These are phyloP conservation scores for Geoglossum cookeanum DNA, from an alignment of 2,329 filamentous ascomycete species.

Conservation along the genomic window DNA sequence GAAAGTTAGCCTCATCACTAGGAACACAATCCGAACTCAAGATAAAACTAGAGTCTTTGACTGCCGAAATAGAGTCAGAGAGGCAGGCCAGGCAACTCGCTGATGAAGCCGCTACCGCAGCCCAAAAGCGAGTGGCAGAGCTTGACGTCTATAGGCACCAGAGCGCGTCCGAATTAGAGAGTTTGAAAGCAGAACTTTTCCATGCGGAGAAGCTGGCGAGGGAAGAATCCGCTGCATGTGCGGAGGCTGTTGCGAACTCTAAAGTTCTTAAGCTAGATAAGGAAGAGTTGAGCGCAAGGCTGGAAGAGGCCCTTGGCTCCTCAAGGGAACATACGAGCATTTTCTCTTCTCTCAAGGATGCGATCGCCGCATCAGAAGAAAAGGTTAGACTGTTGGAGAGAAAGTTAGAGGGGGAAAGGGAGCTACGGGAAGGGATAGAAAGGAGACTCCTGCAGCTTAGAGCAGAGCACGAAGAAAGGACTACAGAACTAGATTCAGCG, in stretches of 20 bases:
- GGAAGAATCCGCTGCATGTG: slow-evolving; percentile 58
- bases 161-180: slow-evolving; percentile 68
- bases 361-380: slow-evolving; percentile 59
- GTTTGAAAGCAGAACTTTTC: slow-evolving; percentile 69
- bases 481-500: slow-evolving; percentile 54
- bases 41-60: slow-evolving; percentile 49
- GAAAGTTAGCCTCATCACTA: slow-evolving; percentile 65
- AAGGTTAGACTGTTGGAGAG: slow-evolving; percentile 60
- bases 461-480: slow-evolving; percentile 64
- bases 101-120: slow-evolving; percentile 69
- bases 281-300: slow-evolving; percentile 49
- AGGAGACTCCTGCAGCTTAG: slow-evolving; percentile 57
- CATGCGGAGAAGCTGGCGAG: slow-evolving; percentile 56
- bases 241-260: slow-evolving; percentile 56
- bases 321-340: slow-evolving; percentile 51
- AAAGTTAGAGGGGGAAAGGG: slow-evolving; percentile 66
- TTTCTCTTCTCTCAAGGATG: slow-evolving; percentile 56
- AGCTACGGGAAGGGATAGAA: slow-evolving; percentile 56
- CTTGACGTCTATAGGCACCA: slow-evolving; percentile 70
- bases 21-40: slow-evolving; percentile 66
- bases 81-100: slow-evolving; percentile 63
- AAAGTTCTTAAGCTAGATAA: slow-evolving; percentile 75
- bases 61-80: slow-evolving; percentile 59
- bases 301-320: slow-evolving; percentile 46
- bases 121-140: slow-evolving; percentile 66